Percentiles rank a stretch among this genome's conserved stretches.
phyloP scores from a whole-genome alignment of 805 yeast genomes.

The Pichia pseudocactophila region DNA sequence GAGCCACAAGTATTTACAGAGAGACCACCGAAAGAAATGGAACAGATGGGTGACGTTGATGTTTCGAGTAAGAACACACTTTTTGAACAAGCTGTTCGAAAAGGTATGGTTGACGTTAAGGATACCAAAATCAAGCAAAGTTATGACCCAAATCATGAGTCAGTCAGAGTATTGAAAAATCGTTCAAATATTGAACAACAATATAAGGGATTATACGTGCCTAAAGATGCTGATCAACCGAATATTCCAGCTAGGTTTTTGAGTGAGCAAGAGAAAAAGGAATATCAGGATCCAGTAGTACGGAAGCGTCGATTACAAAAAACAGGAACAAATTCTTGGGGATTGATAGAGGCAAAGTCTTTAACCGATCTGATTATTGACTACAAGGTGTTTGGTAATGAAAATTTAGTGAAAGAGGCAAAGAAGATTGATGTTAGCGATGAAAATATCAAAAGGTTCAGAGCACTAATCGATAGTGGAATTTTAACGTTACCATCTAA shows the following conservation, averaged over 20 bases:
- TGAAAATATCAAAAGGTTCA: conserved; percentile 12
- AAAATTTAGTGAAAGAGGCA: conserved; percentile 2
- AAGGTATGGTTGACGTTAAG: conserved; percentile 19
- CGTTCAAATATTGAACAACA: conserved; percentile 17
- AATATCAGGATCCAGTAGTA: conserved; percentile 6
- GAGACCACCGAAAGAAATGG: conserved; percentile 14
- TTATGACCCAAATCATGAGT: conserved; percentile 16
- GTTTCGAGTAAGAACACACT: conserved; percentile 4
- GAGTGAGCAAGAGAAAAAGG: conserved; percentile 10
- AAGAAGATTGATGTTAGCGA: conserved; percentile 11
- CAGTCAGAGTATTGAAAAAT: conserved; percentile 18
- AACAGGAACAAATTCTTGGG: conserved; percentile 8
- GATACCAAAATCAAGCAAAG: conserved; percentile 6
- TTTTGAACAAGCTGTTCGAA: conserved; percentile 17
- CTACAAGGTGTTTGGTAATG: conserved; percentile 12
- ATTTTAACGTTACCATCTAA: conserved; percentile 18
- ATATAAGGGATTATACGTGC: conserved; percentile 13
- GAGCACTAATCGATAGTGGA: conserved; percentile 15
- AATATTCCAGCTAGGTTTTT: conserved; percentile 17
- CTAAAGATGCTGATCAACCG: conserved; percentile 13
- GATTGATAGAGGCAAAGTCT: conserved; percentile 13
- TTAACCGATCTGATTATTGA: conserved; percentile 18
- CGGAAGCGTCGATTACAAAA: conserved; percentile 4
- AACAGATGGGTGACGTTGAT: conserved; percentile 7
- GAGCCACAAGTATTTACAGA: conserved; percentile 12